phyloP scores from a whole-genome alignment of 1,284 basidiomycete species.

The Porogramme epimiltina region DNA sequence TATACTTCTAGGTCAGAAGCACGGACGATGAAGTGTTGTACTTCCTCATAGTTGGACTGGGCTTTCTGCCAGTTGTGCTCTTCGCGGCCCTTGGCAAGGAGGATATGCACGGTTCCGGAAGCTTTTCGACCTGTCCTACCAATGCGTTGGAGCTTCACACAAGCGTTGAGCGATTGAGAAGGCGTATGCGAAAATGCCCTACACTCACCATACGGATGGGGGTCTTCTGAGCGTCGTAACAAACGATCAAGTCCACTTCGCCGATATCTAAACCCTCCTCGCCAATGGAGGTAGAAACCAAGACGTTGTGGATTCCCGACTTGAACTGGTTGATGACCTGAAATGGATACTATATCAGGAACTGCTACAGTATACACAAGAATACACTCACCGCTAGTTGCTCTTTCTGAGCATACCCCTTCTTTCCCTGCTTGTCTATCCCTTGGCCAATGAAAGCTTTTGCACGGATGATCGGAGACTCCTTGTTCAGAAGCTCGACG shows the following conservation, averaged over 20 bases:
- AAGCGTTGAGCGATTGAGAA: background rate
- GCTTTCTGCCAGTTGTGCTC: constrained; percentile 92
- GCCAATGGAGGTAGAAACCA: constrained; percentile 96
- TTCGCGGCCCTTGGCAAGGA: constrained; percentile 92
- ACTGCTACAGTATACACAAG: too few relatives aligned
- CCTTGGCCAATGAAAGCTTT: constrained; percentile 92
- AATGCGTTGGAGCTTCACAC: constrained; percentile 90
- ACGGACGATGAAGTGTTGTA: constrained; percentile 87
- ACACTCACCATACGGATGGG: constrained; percentile 89
- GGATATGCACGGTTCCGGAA: constrained; percentile 86
- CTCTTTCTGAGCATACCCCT: constrained; percentile 89
- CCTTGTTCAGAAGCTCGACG: constrained; percentile 74
- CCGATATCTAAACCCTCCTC: constrained; percentile 99
- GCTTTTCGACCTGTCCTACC: constrained; percentile 96
- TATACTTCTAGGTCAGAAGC: constrained; percentile 91
- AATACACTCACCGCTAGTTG: constrained; percentile 77
- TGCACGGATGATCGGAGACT: constrained; percentile 76
- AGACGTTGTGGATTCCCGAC: constrained; percentile 84
- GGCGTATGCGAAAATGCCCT: background rate
- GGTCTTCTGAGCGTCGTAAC: constrained; percentile 96
- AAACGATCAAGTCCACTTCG: constrained; percentile 96
- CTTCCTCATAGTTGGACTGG: constrained; percentile 84
- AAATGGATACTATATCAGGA: background rate
- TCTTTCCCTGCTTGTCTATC: constrained; percentile 81
- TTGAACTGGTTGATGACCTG: constrained; percentile 89